phyloP scores from a whole-genome alignment of 306 rosid genomes.

The Oxytropis ochrocephala region DNA sequence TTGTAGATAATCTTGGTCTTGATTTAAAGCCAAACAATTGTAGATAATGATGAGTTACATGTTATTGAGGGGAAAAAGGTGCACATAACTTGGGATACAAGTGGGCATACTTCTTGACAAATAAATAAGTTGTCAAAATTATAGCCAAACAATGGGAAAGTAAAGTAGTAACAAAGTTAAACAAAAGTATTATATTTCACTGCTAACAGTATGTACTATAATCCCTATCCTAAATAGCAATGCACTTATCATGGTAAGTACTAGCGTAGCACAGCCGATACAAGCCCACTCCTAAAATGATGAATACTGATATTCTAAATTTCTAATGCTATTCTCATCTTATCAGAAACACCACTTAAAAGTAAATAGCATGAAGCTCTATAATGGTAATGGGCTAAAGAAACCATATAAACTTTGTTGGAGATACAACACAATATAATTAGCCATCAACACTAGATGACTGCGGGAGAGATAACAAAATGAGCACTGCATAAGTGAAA shows the following conservation, averaged over 20 bases:
- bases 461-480: neutral
- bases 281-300: neutral
- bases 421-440: neutral
- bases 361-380: constrained; percentile 3
- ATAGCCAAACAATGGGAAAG: neutral
- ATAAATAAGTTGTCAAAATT: neutral
- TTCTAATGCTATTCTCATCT: neutral
- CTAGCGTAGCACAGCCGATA: neutral
- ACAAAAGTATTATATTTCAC: neutral
- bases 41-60: neutral
- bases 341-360: neutral
- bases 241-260: neutral
- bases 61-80: neutral
- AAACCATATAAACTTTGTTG: neutral
- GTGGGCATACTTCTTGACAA: neutral
- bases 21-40: neutral
- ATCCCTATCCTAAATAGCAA: neutral
- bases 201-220: neutral
- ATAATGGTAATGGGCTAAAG: neutral
- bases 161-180: neutral
- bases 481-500: neutral
- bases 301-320: neutral
- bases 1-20: constrained; percentile 5
- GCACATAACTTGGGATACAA: neutral
- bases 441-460: neutral